Conservation (phyloP, 2,329 filamentous ascomycete species). For the Cladophialophora psammophila region DNA sequence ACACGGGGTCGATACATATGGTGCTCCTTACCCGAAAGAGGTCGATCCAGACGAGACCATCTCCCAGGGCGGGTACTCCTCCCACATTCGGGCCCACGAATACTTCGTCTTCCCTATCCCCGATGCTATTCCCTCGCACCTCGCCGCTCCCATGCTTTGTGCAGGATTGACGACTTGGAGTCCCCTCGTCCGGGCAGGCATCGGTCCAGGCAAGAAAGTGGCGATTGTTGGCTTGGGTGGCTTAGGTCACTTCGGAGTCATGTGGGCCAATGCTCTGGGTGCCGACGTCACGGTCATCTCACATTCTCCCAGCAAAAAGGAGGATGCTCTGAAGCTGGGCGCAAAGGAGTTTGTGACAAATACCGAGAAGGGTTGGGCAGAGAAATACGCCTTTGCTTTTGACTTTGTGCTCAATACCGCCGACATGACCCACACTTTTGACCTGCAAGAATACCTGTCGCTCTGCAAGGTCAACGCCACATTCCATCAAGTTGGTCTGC, state of each 20-base stretch:
- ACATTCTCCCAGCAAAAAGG: slow-evolving; percentile 66
- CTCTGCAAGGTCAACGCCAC: slow-evolving; percentile 61
- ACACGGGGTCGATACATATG: slow-evolving; percentile 61
- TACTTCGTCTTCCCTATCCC: slow-evolving; percentile 77
- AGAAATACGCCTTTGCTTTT: slow-evolving; percentile 62
- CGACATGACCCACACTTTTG: slow-evolving; percentile 73
- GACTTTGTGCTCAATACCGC: slow-evolving; percentile 77
- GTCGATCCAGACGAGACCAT: slow-evolving; percentile 63
- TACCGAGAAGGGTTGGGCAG: slow-evolving; percentile 65
- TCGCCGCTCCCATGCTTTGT: slow-evolving; percentile 64
- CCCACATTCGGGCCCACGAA: slow-evolving; percentile 76
- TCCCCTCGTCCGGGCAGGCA: slow-evolving; percentile 77
- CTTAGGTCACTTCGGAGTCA: slow-evolving; percentile 73
- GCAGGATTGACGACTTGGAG: slow-evolving; percentile 82
- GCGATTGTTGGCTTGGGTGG: slow-evolving; percentile 62
- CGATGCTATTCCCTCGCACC: slow-evolving; percentile 66
- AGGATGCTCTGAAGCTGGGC: slow-evolving; percentile 65
- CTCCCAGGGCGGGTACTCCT: slow-evolving; percentile 71
- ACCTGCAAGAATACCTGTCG: slow-evolving; percentile 61
- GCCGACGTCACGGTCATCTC: slow-evolving; percentile 70
- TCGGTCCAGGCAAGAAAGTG: slow-evolving; percentile 68
- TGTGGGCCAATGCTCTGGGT: slow-evolving; percentile 73
- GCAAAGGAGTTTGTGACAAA: slow-evolving; percentile 68
- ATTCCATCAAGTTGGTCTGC: slow-evolving; percentile 67
- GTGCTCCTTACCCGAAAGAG: slow-evolving; percentile 58